Base-by-base conservation (phyloP, 148 eudicot genomes). In the Rhododendron simsii region DNA sequence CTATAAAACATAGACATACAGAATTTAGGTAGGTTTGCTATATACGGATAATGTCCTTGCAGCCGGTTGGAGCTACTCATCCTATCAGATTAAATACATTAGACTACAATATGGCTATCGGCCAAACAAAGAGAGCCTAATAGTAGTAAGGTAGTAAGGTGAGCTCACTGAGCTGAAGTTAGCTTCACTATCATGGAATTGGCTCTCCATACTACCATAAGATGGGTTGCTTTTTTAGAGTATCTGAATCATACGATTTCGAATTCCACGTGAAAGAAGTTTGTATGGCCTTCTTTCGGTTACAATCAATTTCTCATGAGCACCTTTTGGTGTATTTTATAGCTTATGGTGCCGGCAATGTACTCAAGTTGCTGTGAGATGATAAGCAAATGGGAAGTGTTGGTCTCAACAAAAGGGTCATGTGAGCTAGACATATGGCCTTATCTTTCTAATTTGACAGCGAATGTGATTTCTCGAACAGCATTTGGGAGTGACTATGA, bases 361-460 rank as follows among this genome's bases (percentile, higher is more conserved):
- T 79, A 85, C 65, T 26, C 50, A 53, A 84, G 89, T 59, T 88
- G 89, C 48, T 51, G 23, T 1, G 88, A 91, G 80, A 87, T 88
- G 92, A 79, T 91, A 57, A 88, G 63, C 15, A 78, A 86, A 48
- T 89, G 91, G 92, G 87, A 89, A 18, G 83, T 3, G 30, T 74
- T 86, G n/a, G 59, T 78, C n/a, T 63, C 84, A 6, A 79, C 59
- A 61, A 86, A 78, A 15, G 80, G 51, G 26, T 33, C 73, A 18
- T 85, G 78, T 30, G 92, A 91, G 85, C 21, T 91, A 48, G 87
- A 91, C 81, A 89, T 89, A 65, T 69, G 50, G 55, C 88, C 92
- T 51, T 82, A 86, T 83, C 53, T 91, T 15, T 63, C 50, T 20
- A 83, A 75, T 83, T 88, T 89, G 37, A 48, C 91, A 0, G 53